Conservation (phyloP, 176 grass and related monocot species). For the Ampelocalamus luodianensis region DNA sequence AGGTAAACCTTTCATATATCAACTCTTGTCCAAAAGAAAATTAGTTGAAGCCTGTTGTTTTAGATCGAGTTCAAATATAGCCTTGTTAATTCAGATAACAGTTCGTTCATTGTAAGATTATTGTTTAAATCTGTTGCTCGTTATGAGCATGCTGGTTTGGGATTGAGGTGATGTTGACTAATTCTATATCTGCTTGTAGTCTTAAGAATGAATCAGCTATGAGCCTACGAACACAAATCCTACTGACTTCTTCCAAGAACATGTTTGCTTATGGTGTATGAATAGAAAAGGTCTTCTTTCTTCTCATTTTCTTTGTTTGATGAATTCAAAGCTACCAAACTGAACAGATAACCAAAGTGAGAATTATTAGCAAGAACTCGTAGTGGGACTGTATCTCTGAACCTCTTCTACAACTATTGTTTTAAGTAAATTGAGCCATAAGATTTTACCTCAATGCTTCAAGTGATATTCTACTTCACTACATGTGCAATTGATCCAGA, state of each 20-base stretch:
- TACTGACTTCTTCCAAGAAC: background rate
- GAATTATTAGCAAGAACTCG: background rate
- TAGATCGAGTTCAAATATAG: constrained; percentile 1
- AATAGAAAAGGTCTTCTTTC: background rate
- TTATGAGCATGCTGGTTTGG: constrained; percentile 25
- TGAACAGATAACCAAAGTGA: background rate
- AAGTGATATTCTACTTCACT: constrained; percentile 7
- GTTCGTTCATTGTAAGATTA: constrained; percentile 29
- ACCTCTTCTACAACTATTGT: background rate
- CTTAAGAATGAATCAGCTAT: constrained; percentile 27
- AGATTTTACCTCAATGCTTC: background rate
- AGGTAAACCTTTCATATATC: constrained; percentile 33
- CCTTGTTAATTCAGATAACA: constrained; percentile 1
- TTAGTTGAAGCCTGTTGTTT: constrained; percentile 11
- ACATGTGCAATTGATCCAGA: background rate
- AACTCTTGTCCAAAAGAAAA: constrained; percentile 30
- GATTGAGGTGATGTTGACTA: constrained; percentile 33
- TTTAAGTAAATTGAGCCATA: background rate
- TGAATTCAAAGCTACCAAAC: background rate
- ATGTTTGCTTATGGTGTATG: background rate
- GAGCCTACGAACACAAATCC: background rate
- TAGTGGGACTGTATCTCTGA: background rate
- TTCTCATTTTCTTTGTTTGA: constrained; percentile 26
- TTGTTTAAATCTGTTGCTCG: constrained; percentile 25
- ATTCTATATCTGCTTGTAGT: background rate